Base-by-base conservation (phyloP, 768 basidiomycete species). In the Pleurotus ostreatus region DNA sequence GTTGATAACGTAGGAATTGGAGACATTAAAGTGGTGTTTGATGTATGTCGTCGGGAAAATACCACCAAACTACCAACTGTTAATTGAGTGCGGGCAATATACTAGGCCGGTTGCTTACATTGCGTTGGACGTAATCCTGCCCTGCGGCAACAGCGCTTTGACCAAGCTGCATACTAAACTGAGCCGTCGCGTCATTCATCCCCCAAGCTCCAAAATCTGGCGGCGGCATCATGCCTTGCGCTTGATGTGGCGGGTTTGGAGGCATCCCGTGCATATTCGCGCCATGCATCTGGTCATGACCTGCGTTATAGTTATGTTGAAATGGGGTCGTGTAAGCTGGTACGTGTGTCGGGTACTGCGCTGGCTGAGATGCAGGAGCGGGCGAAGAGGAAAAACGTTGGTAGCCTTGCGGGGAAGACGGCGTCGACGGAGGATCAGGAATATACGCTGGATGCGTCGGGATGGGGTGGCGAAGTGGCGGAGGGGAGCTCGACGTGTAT, bases 161-260 rank as follows among this genome's bases (percentile, higher is more conserved):
- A 3, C 96, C 95, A 26, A 98, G 83, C 69, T 98, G 96, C 83
- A 98, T 92, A 18, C 96, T 93, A 66, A 99, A 87, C 69, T 95
- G 89, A 0, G 97, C 92, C 2, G 97, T 98, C 8, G 93, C 85
- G 64, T 92, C 92, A 69, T 97, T 88, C 71, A 98, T 79, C 0
- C 91, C 89, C 89, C 89, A 92, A 12, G 86, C 85, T 8, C 78
- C 78, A 61, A 88, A 88, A 65, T 86, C 75, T 1, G 77, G 71
- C 40, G 64, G 61, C 16, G 64, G 67, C 41, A 66, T 60, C 48
- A 61, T 41, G 23, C 38, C 22, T 18, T 39, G 20, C 26, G 68
- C 69, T 34, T 61, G 70, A 39, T 61, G 68, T 30, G 69, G 74
- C 30, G 71, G 64, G 56, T 44, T 44, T 22, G n/a, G 13, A 7